Evolutionary conservation across 108 stramenopile species (phyloP), one percentile per base, ranked within the genome.

Genomic region (Cyclostephanos tholiformis): DNA sequence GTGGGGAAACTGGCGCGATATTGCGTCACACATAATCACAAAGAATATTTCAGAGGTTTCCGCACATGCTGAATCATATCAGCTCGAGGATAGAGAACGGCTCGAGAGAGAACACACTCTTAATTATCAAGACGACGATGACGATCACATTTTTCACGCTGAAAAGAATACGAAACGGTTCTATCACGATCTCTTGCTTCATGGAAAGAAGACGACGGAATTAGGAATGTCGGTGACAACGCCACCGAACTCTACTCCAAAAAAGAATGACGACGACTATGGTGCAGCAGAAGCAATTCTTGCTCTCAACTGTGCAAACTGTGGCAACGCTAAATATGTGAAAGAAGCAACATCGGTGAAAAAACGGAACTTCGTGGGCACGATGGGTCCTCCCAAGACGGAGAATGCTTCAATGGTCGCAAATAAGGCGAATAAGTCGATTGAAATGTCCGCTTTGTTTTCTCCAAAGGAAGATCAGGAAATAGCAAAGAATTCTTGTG

Each of bases 1-100:
- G 16, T 58, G 57, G 57, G 57, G 57, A 26, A 58, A 58, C 27
- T 58, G 57, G 57, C 57, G 57, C 25, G 57, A 58, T 30, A 58
- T 58, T 30, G 29, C 57, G 16, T 17, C 27, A 4, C 57, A 58
- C 57, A 30, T 58, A n/a, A 4, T 29, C 57, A 58, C 57, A 11
- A 58, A 58, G 29, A 13, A 26, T 30, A 58, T 58, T 25, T 30
- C 57, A 25, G 16, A 58, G 27, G 57, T 58, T 2, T 29, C 29
- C 29, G 10, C 25, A 5, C 29, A 29, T 58, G 25, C 57, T 32
- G 27, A 58, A 58, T 29, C 57, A 17, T 58, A 29, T 30, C 2
- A 58, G 11, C 27, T 26, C 16, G 1, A 32, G 16, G 57, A 58
- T 30, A 58, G 10, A 58, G 57, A 58, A 58, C 25, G 57, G 16